phyloP scores from a whole-genome alignment of 768 basidiomycete species.

The Saitozyma podzolica region DNA sequence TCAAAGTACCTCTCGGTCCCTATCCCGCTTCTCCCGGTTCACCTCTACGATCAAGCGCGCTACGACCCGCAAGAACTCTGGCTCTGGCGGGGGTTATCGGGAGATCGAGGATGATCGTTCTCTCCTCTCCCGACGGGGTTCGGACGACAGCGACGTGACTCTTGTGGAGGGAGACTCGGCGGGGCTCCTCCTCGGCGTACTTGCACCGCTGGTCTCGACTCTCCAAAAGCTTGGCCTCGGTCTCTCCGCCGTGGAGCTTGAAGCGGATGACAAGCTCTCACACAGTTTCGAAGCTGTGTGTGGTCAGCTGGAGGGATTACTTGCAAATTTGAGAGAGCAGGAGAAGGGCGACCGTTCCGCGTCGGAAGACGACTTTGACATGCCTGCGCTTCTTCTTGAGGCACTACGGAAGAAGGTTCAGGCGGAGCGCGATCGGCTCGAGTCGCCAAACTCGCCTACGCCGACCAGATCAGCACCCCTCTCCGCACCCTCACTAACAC shows the following conservation, averaged over 20 bases:
- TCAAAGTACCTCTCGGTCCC: no score
- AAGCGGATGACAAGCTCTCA: not conserved
- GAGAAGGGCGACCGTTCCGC: slow-evolving; percentile 5
- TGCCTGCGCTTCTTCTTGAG: slow-evolving; percentile 23
- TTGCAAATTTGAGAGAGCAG: slow-evolving; percentile 5
- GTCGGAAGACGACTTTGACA: slow-evolving; percentile 19
- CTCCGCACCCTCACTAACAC: not conserved
- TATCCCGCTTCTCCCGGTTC: no score
- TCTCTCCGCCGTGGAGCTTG: not conserved
- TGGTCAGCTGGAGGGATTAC: slow-evolving; percentile 8
- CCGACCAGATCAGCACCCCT: not conserved
- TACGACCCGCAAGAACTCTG: no score
- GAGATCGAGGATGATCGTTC: no score
- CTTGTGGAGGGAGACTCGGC: slow-evolving; percentile 3
- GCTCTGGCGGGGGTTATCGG: no score
- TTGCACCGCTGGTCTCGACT: slow-evolving; percentile 23
- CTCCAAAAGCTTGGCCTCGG: slow-evolving; percentile 17
- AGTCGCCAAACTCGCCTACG: not conserved
- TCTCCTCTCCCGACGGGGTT: slow-evolving; percentile 2
- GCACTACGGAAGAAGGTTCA: slow-evolving; percentile 32
- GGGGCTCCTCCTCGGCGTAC: slow-evolving; percentile 7
- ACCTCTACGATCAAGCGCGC: no score
- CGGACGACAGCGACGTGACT: slow-evolving; percentile 17
- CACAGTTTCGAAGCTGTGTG: slow-evolving; percentile 13
- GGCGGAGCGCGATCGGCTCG: slow-evolving; percentile 8